A percentile compares a stretch with the other conserved stretches of the same genome.
These are phyloP conservation scores for Torrubiella hemipterigena DNA, from an alignment of 2,329 filamentous ascomycete genomes.

Conservation along the genomic window DNA sequence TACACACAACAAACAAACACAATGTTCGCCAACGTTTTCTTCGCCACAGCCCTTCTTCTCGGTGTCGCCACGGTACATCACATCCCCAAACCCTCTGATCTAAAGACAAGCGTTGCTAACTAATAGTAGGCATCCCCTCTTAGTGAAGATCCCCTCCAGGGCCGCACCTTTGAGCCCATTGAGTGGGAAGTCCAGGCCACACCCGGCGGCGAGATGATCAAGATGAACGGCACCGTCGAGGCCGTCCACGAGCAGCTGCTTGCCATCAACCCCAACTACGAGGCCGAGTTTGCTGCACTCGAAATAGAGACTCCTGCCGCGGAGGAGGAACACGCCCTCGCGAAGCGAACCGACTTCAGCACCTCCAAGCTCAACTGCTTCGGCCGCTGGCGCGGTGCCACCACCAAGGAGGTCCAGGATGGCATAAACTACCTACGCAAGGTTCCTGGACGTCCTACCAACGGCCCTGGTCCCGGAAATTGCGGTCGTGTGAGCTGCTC, in stretches of 20 bases:
- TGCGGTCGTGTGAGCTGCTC: slow-evolving; percentile 2
- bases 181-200: slow-evolving; percentile 23
- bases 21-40: too few relatives aligned
- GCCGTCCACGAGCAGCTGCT: neutral
- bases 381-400: neutral
- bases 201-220: slow-evolving; percentile 13
- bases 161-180: too few relatives aligned
- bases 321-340: neutral
- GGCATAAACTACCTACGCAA: neutral
- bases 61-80: too few relatives aligned
- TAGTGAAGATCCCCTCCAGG: too few relatives aligned
- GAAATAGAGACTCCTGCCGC: neutral
- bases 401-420: neutral
- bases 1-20: too few relatives aligned
- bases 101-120: too few relatives aligned
- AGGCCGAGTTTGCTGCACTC: neutral
- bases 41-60: too few relatives aligned
- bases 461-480: neutral
- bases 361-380: too few relatives aligned
- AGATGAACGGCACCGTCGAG: slow-evolving; percentile 23
- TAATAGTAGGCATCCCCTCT: too few relatives aligned
- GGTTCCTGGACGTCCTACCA: neutral
- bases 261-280: neutral
- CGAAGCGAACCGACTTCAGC: too few relatives aligned
- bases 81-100: too few relatives aligned